A percentile compares a stretch with the other conserved stretches of the same genome.
These are phyloP conservation scores for Apiospora phragmitis DNA, from an alignment of 2,329 filamentous ascomycete genomes.

Conservation along the genomic window DNA sequence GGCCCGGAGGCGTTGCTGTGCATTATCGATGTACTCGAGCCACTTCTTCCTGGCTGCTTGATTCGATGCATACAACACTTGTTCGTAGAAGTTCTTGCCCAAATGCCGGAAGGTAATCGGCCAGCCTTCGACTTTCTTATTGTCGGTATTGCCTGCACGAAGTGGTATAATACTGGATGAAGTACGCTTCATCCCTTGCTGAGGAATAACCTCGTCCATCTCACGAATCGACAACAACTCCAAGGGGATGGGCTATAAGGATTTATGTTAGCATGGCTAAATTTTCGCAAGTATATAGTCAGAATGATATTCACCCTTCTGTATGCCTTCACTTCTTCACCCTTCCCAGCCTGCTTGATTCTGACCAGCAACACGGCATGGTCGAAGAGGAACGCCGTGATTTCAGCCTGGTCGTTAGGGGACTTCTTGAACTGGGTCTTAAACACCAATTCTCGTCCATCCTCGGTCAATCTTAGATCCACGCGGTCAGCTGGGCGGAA, in stretches of 20 bases:
- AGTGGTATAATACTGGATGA: constrained; percentile 77
- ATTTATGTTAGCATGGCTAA: constrained; percentile 16
- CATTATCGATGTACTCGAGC: constrained; percentile 91
- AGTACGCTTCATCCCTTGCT: constrained; percentile 77
- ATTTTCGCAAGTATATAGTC: neutral
- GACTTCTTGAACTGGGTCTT: constrained; percentile 94
- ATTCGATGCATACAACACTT: constrained; percentile 84
- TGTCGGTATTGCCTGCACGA: constrained; percentile 50
- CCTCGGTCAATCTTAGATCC: constrained; percentile 91
- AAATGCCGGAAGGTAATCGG: constrained; percentile 96
- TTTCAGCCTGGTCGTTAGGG: constrained; percentile 82
- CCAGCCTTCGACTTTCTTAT: constrained; percentile 69
- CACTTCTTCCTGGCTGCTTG: constrained; percentile 90
- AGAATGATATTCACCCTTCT: constrained; percentile 56
- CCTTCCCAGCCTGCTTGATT: constrained; percentile 88
- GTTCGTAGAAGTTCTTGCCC: constrained; percentile 91
- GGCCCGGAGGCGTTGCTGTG: constrained; percentile 83
- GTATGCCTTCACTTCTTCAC: constrained; percentile 93
- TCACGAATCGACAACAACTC: constrained; percentile 92
- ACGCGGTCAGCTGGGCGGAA: constrained; percentile 90
- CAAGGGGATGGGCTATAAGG: constrained; percentile 76
- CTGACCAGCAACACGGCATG: constrained; percentile 91
- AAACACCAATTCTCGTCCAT: constrained; percentile 88
- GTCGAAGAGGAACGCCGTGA: constrained; percentile 94
- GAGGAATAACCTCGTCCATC: constrained; percentile 94